These are phyloP conservation scores for Asterophora parasitica DNA, from an alignment of 768 basidiomycete species.

Conservation along the genomic window DNA sequence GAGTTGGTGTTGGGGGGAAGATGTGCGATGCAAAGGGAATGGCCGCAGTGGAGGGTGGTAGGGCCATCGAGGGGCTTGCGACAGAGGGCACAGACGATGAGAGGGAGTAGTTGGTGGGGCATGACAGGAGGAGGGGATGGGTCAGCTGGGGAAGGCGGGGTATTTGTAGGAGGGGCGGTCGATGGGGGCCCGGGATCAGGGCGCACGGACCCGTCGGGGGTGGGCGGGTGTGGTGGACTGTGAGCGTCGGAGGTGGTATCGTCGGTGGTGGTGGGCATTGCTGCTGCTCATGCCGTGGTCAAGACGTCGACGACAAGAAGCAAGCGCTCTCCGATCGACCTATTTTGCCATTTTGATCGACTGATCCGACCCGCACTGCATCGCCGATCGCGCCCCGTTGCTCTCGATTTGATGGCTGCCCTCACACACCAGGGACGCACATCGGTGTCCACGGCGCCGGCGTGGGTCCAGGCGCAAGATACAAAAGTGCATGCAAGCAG, in stretches of 20 bases:
- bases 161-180: constrained; percentile 5
- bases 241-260: not conserved
- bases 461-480: no score
- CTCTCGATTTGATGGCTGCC: no score
- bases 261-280: no score
- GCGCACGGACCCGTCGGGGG: not conserved
- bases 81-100: constrained; percentile 50
- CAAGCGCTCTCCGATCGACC: no score
- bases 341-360: no score
- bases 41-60: constrained; percentile 78
- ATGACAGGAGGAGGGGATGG: not conserved
- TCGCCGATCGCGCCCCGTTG: no score
- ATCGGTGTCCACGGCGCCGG: no score
- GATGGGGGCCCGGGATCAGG: constrained; percentile 13
- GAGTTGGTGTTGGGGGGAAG: constrained; percentile 15
- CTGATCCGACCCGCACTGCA: no score
- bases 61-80: constrained; percentile 50
- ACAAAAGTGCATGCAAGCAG: no score
- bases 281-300: no score
- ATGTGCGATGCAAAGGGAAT: constrained; percentile 71
- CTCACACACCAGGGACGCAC: no score
- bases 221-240: not conserved
- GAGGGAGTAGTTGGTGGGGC: constrained; percentile 16
- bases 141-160: not conserved
- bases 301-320: no score